Evolutionary conservation across 495 filamentous ascomycete species (phyloP).

Genomic region (Lasiosphaeria ovina): DNA sequence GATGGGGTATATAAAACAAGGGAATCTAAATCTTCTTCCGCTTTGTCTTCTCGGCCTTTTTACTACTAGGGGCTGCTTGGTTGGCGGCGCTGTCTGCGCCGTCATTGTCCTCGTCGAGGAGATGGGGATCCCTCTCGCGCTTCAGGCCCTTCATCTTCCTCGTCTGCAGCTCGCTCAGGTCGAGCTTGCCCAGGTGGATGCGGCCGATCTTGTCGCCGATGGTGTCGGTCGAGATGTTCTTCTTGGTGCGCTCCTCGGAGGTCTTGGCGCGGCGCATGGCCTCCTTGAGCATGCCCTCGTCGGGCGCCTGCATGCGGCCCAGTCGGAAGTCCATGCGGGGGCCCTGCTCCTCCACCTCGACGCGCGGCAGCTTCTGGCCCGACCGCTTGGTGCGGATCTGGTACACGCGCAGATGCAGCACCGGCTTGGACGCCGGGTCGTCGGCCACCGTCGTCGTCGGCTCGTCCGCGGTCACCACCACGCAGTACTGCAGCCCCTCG

Average conservation of each 20-base stretch:
- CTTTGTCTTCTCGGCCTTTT: constrained; percentile 14
- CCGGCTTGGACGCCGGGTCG: constrained; percentile 58
- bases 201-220: constrained; percentile 95
- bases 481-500: constrained; percentile 85
- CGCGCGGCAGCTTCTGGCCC: constrained; percentile 80
- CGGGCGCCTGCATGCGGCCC: constrained; percentile 74
- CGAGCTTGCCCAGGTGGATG: constrained; percentile 89
- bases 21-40: background rate
- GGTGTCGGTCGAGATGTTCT: constrained; percentile 87
- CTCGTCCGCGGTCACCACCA: constrained; percentile 78
- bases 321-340: constrained; percentile 92
- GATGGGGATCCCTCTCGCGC: constrained; percentile 55
- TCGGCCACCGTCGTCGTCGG: constrained; percentile 36
- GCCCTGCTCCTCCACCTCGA: constrained; percentile 93
- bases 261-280: constrained; percentile 79
- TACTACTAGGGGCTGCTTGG: constrained; percentile 20
- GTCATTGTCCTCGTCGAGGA: constrained; percentile 20
- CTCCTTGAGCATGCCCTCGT: constrained; percentile 78
- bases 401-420: constrained; percentile 80
- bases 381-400: constrained; percentile 79
- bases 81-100: constrained; percentile 14
- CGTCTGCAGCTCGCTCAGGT: constrained; percentile 83
- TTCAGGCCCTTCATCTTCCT: constrained; percentile 99
- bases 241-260: constrained; percentile 78
- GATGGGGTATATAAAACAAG: too few species aligned